A percentile compares a stretch with the other conserved stretches of the same genome.
These are phyloP conservation scores for Carex kokanica DNA, from an alignment of 176 grass and related monocot species.

Conservation along the genomic window DNA sequence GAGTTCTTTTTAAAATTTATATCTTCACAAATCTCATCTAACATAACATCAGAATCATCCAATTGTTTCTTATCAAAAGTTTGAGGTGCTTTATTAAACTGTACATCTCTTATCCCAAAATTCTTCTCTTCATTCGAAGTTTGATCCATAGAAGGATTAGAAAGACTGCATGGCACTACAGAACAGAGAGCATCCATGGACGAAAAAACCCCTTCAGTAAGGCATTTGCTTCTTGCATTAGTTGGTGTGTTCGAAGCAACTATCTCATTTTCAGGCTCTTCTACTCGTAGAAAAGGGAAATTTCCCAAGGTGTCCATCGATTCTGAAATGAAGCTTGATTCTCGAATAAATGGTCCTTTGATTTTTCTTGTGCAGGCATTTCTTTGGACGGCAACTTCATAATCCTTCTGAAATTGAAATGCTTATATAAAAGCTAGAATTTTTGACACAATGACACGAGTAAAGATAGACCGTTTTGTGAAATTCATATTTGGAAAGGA, in stretches of 20 bases:
- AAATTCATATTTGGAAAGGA: background rate
- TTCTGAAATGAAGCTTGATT: conserved; percentile 94
- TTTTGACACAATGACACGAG: background rate
- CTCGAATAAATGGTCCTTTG: conserved; percentile 40
- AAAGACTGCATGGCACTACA: conserved; percentile 77
- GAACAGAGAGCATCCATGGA: conserved; percentile 71
- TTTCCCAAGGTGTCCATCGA: conserved; percentile 44
- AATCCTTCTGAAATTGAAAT: conserved; percentile 44
- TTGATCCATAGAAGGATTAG: conserved; percentile 27
- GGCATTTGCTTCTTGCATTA: conserved; percentile 17
- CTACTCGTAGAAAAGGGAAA: conserved; percentile 31
- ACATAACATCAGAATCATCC: conserved; percentile 34
- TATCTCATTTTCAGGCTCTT: conserved; percentile 44
- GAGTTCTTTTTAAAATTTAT: conserved; percentile 35
- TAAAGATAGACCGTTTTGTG: background rate
- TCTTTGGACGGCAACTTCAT: conserved; percentile 15
- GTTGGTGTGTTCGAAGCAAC: conserved; percentile 51
- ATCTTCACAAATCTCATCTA: conserved; percentile 33
- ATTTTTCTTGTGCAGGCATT: conserved; percentile 48
- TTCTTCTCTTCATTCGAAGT: background rate
- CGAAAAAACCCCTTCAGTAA: conserved; percentile 31
- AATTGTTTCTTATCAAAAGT: conserved; percentile 52
- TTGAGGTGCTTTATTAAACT: conserved; percentile 22
- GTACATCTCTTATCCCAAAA: background rate
- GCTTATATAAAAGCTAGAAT: background rate